Evolutionary conservation across 2,329 filamentous ascomycete species (phyloP), one percentile per base, ranked within the genome.

Genomic region (Talaromyces sp.): DNA sequence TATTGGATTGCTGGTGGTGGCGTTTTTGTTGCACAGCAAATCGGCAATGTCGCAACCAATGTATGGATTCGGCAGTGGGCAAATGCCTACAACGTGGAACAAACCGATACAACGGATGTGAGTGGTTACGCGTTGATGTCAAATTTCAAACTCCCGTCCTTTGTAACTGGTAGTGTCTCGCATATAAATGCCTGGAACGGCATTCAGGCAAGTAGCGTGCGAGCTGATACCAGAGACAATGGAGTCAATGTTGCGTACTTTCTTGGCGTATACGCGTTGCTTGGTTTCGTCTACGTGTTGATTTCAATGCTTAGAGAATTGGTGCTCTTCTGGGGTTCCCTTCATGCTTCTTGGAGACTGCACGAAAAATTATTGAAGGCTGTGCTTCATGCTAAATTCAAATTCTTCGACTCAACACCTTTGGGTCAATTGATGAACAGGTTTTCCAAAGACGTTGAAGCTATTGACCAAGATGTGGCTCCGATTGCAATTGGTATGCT

Each of bases 401-500:
- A 91, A 74, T 99, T 99, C 81, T 99, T 99, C 73, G 95, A 99
- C 73, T 90, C 94, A 1, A 99, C 95, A 0, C 95, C 95, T 2
- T 86, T 98, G 0, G 95, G 95, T 13, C 94, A 97, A 78, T 85
- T 99, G 72, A 98, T 98, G 89, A 99, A 99, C 78, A 88, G 95
- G 22, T 99, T 99, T 80, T 98, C 94, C 76, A 98, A 98, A 78
- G 95, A 99, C 76, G 86, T 99, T 14, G 93, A 99, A 76, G 89
- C 93, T 11, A 85, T 99, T 22, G 95, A 99, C 70, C 95, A 99
- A 75, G 95, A 99, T 76, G 91, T 99, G 65, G 93, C 95, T 0
- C 92, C 93, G 2, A 89, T 96, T 47, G 94, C 95, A 24, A 93
- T 98, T 70, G 87, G 88, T 59, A 86, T 89, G 69, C 81, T 90